Conservation (phyloP, 2,329 filamentous ascomycete genomes). For the Aspergillus pseudonomiae region DNA sequence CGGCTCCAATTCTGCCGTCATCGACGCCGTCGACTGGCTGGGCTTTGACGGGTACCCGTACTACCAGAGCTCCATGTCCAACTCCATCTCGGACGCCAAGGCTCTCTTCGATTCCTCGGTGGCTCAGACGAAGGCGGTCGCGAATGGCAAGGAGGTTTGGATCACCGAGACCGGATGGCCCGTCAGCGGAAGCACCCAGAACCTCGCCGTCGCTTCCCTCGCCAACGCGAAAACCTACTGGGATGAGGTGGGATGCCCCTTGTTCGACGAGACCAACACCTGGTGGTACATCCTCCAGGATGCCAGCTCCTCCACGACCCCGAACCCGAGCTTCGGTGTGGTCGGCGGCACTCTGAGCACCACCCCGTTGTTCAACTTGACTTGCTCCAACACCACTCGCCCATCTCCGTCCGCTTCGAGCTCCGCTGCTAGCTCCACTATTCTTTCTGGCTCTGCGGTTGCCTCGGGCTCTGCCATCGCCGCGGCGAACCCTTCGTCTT, state of each 20-base stretch:
- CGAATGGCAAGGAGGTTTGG: constrained; percentile 74
- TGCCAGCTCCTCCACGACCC: constrained; percentile 24
- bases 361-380: constrained; percentile 42
- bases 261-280: constrained; percentile 45
- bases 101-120: constrained; percentile 53
- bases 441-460: too few species aligned
- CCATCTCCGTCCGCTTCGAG: constrained; percentile 8
- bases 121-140: constrained; percentile 59
- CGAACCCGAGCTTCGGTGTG: constrained; percentile 16
- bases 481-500: too few species aligned
- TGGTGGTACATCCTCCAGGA: constrained; percentile 50
- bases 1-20: too few species aligned
- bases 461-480: too few species aligned
- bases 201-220: constrained; percentile 63
- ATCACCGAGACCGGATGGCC: constrained; percentile 90
- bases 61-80: too few species aligned
- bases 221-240: constrained; percentile 79
- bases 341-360: constrained; percentile 37
- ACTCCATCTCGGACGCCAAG: too few species aligned
- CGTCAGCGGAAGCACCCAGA: constrained; percentile 66
- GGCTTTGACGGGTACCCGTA: too few species aligned
- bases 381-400: constrained; percentile 33
- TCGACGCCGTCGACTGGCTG: too few species aligned
- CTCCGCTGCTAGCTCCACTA: too few species aligned
- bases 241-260: constrained; percentile 73